Evolutionary conservation across 768 basidiomycete genomes (phyloP), one percentile per base, ranked within the genome.

Genomic region (Amyloporia xantha): DNA sequence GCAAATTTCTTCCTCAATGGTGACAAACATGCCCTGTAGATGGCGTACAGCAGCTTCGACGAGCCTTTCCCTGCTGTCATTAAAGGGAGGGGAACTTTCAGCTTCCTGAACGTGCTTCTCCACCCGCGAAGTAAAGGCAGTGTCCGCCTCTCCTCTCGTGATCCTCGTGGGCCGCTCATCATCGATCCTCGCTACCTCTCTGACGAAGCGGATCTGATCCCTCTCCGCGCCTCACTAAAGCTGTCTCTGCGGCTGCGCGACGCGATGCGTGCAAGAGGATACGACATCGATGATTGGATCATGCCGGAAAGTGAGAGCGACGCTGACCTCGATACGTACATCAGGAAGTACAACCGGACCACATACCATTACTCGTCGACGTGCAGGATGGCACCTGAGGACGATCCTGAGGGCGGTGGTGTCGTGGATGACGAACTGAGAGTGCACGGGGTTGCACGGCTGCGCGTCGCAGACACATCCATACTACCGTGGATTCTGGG

Each of bases 391-490:
- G 68, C 59, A 41, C 21, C 52, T 53, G 15, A 38, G 30, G 24
- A 24, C 47, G 24, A 39, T 44, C 15, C 49, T 44, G 1, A 27
- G 2, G 37, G 51, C 49, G 26, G 35, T 28, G 30, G 75, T 35
- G 75, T 76, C 5, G 72, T 78, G 43, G 70, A 73, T 54, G 61
- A 64, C 27, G 59, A 68, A 36, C 55, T 73, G 19, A 54, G 59
- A 11, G 75, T 78, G 1, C 69, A 77, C 53, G 75, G 74, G 15
- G 63, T 71, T 13, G 43, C 49, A 26, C 71, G 72, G 48, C 57
- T 78, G 25, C 62, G 74, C 40, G 68, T 71, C 28, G 58, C 51
- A 26, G 54, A 54, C 21, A 40, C 57, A 7, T 51, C 50, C 11
- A 42, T 59, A 1, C 54, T 57, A 33, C 70, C 71, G 1, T 39